Evolutionary conservation across 2,329 filamentous ascomycete genomes (phyloP).

Genomic region (Sordariomycetes sp.): DNA sequence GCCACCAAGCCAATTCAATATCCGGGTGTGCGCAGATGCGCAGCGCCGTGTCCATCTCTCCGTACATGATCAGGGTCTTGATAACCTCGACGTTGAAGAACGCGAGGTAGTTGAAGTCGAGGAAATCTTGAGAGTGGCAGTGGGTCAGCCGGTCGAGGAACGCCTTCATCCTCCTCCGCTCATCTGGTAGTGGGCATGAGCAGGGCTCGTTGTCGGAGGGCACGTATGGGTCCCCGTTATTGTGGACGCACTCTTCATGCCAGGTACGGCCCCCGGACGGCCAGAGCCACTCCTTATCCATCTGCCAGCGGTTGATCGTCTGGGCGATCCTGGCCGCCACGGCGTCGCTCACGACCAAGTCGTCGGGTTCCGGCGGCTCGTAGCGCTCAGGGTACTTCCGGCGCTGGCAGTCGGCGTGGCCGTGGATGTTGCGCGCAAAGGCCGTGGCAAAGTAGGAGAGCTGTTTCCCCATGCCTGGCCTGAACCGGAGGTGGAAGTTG

Average conservation of each 20-base stretch:
- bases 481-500: neutral
- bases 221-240: neutral
- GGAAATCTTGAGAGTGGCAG: conserved; percentile 11
- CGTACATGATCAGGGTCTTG: conserved; percentile 13
- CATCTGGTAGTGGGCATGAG: conserved; percentile 5
- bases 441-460: conserved; percentile 8
- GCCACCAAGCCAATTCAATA: conserved; percentile 4
- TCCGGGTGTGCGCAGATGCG: conserved; percentile 9
- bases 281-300: neutral
- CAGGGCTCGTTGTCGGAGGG: neutral
- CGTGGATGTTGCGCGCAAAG: conserved; percentile 6
- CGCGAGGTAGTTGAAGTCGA: conserved; percentile 3
- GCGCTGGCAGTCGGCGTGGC: conserved; percentile 3
- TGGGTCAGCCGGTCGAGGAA: conserved; percentile 5
- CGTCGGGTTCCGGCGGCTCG: neutral
- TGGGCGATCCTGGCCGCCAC: neutral
- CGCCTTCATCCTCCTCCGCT: conserved; percentile 10
- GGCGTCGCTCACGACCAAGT: neutral
- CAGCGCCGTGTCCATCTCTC: conserved; percentile 13
- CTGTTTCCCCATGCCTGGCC: neutral
- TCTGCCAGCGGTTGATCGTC: neutral
- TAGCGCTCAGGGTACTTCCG: conserved; percentile 4
- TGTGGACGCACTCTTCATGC: too few species aligned
- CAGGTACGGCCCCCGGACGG: neutral
- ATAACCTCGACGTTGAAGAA: conserved; percentile 13